Percentiles rank a stretch among this genome's conserved stretches.
Evolutionary conservation across 768 basidiomycete genomes (phyloP).

Genomic region (Tephrocybe rancida): DNA sequence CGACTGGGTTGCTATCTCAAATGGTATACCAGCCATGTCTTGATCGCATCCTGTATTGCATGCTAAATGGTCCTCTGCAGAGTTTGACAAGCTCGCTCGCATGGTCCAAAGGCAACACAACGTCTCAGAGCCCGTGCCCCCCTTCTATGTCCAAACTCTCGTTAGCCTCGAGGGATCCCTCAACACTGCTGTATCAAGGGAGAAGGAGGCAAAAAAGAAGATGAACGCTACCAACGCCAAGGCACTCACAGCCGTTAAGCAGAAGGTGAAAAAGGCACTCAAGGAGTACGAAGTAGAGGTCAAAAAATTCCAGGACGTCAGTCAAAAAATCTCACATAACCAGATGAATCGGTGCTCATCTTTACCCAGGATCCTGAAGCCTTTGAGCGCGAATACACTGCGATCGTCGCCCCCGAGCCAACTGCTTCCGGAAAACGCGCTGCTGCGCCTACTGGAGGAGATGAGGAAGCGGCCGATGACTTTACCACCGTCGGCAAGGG

Average conservation of each 20-base stretch:
- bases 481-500: conserved; percentile 93
- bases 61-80: conserved; percentile 38
- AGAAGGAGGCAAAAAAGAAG: conserved; percentile 94
- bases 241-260: conserved; percentile 96
- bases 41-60: conserved; percentile 21
- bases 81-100: conserved; percentile 94
- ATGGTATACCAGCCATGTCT: conserved; percentile 48
- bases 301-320: conserved; percentile 77
- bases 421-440: conserved; percentile 39
- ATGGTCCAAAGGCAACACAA: conserved; percentile 89
- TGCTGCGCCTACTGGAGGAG: conserved; percentile 33
- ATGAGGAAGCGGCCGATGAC: conserved; percentile 59
- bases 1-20: conserved; percentile 93
- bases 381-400: conserved; percentile 77
- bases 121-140: conserved; percentile 82
- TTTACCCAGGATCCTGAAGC: conserved; percentile 78
- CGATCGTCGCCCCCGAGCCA: conserved; percentile 50
- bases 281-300: conserved; percentile 89
- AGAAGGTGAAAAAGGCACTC: conserved; percentile 88
- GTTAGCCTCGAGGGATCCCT: conserved; percentile 76
- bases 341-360: neutral
- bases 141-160: conserved; percentile 81
- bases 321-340: conserved; percentile 17
- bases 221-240: conserved; percentile 94
- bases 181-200: conserved; percentile 73